phyloP scores from a whole-genome alignment of 2,329 filamentous ascomycete species.

The Arthrobotrys iridis region DNA sequence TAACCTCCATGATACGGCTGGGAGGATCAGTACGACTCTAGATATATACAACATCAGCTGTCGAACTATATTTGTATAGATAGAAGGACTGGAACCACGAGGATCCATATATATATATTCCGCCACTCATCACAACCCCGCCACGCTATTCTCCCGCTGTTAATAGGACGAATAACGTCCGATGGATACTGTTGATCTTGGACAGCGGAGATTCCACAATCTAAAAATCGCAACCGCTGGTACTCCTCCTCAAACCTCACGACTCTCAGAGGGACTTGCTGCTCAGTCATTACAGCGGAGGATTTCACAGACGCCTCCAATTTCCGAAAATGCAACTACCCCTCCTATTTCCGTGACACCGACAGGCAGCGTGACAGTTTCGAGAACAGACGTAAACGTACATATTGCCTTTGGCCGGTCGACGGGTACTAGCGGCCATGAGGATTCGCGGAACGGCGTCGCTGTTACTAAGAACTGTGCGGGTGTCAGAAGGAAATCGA shows the following conservation, averaged over 20 bases:
- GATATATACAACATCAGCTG: background rate
- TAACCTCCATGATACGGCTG: constrained; percentile 28
- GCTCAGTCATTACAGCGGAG: constrained; percentile 51
- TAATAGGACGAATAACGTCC: constrained; percentile 50
- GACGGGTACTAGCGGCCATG: background rate
- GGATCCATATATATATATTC: background rate
- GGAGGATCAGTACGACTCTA: constrained; percentile 4
- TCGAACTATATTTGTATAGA: background rate
- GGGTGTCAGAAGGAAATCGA: constrained; percentile 56
- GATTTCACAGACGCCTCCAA: constrained; percentile 44
- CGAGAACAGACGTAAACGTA: constrained; percentile 40
- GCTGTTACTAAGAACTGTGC: constrained; percentile 29
- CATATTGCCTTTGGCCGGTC: constrained; percentile 39
- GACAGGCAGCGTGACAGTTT: constrained; percentile 38
- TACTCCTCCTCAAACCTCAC: constrained; percentile 45
- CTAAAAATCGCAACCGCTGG: constrained; percentile 30
- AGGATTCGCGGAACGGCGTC: constrained; percentile 25
- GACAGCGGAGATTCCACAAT: constrained; percentile 47
- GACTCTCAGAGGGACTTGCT: constrained; percentile 44
- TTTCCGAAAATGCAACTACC: constrained; percentile 53
- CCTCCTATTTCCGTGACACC: constrained; percentile 50
- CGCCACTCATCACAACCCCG: background rate
- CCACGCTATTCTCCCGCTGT: background rate
- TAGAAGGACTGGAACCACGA: background rate
- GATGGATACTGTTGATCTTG: constrained; percentile 50